Evolutionary conservation across 192 early-diverging fungal genomes (phyloP), one percentile per base, ranked within the genome.

Genomic region (Pilaira anomala): DNA sequence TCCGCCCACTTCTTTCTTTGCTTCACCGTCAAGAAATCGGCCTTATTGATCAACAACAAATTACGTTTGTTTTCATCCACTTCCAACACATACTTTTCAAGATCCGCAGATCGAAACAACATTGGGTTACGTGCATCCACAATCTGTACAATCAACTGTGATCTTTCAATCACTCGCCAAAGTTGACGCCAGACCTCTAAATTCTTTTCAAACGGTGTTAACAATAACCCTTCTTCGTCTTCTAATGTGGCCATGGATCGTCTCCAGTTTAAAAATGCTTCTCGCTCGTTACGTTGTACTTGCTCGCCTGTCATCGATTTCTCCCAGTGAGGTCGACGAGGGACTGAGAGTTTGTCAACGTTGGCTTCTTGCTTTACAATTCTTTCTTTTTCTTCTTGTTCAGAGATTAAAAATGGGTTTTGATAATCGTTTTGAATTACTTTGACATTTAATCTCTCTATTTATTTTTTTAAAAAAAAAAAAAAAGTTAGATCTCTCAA

Each of bases 131-230:
- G 84, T 7, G 95, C 96, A 81, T 99, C 97, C 29, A 99, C 97
- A 58, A 99, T 98, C 81, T 99, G 97, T 33, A 98, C 95, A 16
- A 99, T 76, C 77, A 98, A 66, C 62, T 97, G 88, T 25, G 94
- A 96, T 50, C 93, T 82, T 77, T 99, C 97, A 66, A 98, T 91
- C 46, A 99, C 97, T 29, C 97, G 86, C 97, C 97, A 99, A 30
- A 99, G 82, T 73, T 99, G 97, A 54, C 96, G 82, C 97, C 97
- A 99, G 24, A 99, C 92, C 78, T 99, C 97, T 21, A 99, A 62
- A 76, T 99, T 99, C 51, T 95, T 88, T 79, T 99, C 97, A 62
- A 95, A 99, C 28, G 97, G 97, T 18, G 97, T 99, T 75, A 99
- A 74, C 50, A 99, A 65, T 19, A 99, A 74, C 0, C 92, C 91